Percentiles rank a stretch among this genome's conserved stretches.
These are phyloP conservation scores for Pythium myriotylum DNA, from an alignment of 352 stramenopile species.

Conservation along the genomic window DNA sequence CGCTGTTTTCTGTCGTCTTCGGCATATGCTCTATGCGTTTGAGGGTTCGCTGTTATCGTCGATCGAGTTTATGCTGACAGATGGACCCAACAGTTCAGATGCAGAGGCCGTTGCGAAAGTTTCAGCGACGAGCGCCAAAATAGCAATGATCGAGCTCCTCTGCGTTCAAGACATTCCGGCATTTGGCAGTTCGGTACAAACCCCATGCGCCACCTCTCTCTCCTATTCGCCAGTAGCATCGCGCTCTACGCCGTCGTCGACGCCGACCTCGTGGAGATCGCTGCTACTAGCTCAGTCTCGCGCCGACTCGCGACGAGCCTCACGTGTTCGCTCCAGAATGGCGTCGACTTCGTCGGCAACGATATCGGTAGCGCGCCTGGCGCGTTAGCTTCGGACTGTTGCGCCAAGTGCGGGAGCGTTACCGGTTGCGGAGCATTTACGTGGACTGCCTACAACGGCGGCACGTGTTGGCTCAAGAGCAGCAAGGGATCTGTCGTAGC, in stretches of 20 bases:
- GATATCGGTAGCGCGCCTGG: constrained; percentile 7
- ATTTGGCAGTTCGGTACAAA: too few relatives aligned
- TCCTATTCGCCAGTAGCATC: not conserved
- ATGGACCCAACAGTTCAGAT: too few relatives aligned
- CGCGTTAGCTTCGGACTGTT: not conserved
- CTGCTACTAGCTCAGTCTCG: not conserved
- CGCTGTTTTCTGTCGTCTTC: too few relatives aligned
- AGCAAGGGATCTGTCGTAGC: not conserved
- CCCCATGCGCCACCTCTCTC: not conserved
- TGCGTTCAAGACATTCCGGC: too few relatives aligned
- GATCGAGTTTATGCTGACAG: too few relatives aligned
- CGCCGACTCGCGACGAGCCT: not conserved
- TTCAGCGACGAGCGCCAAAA: too few relatives aligned
- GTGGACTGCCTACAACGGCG: constrained; percentile 51
- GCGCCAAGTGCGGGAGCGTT: not conserved
- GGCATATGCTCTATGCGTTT: too few relatives aligned
- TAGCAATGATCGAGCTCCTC: too few relatives aligned
- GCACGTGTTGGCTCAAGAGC: constrained; percentile 63
- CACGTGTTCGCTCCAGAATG: constrained; percentile 1
- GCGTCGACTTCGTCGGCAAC: constrained; percentile 12
- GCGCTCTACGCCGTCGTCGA: not conserved
- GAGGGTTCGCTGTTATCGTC: too few relatives aligned
- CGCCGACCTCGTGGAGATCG: not conserved
- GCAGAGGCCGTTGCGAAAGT: too few relatives aligned
- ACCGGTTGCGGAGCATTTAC: constrained; percentile 20